These are phyloP conservation scores for Talaromyces sp. DNA, from an alignment of 2,329 filamentous ascomycete genomes.

Conservation along the genomic window DNA sequence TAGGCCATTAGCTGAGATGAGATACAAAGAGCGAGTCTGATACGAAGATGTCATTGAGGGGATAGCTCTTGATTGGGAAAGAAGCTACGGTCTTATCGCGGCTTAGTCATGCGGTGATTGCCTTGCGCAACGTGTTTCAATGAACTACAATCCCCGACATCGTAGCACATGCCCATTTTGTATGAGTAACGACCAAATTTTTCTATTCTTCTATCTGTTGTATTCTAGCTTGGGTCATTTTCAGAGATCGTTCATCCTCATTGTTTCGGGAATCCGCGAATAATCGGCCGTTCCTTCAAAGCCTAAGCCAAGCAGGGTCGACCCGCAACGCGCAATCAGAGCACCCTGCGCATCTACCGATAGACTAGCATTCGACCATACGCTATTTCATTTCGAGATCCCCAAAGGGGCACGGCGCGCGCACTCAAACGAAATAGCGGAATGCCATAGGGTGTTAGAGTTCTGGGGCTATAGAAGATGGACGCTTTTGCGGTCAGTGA, in stretches of 20 bases:
- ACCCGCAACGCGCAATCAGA: constrained; percentile 29
- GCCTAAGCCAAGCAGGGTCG: constrained; percentile 17
- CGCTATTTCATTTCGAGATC: not conserved
- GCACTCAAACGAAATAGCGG: not conserved
- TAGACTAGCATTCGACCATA: constrained; percentile 4
- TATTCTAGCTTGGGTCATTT: not conserved
- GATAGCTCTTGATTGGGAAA: constrained; percentile 18
- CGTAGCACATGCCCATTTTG: not conserved
- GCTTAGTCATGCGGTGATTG: constrained; percentile 20
- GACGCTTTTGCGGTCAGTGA: constrained; percentile 44
- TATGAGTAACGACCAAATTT: not conserved
- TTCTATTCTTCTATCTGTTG: not conserved
- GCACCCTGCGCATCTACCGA: constrained; percentile 16
- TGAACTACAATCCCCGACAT: not conserved
- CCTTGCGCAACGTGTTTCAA: constrained; percentile 14
- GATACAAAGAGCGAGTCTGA: constrained; percentile 6
- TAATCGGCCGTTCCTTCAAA: not conserved
- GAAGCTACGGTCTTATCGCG: constrained; percentile 18
- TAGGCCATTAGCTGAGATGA: not conserved
- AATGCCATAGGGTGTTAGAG: constrained; percentile 9
- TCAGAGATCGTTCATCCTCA: not conserved
- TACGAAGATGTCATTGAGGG: constrained; percentile 3
- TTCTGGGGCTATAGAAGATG: constrained; percentile 30
- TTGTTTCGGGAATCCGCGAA: not conserved
- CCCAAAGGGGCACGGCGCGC: not conserved